A percentile compares a stretch with the other conserved stretches of the same genome.
Evolutionary conservation across 768 basidiomycete genomes (phyloP).

Genomic region (Sporobolomyces phaffii): DNA sequence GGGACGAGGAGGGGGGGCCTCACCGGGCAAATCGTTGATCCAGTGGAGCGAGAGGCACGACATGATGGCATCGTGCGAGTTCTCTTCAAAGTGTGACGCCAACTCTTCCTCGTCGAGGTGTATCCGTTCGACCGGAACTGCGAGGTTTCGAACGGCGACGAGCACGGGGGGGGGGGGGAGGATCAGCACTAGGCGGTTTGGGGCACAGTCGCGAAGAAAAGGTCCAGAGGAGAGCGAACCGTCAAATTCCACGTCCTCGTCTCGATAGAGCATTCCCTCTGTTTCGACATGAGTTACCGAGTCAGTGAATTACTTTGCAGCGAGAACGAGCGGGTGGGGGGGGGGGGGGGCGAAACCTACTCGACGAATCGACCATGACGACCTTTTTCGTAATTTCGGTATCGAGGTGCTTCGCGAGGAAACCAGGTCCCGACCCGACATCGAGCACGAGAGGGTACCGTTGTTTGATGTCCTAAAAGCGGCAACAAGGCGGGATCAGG

Average conservation of each 20-base stretch:
- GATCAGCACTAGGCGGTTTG: no score
- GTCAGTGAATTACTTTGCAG: not conserved
- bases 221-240: slow-evolving; percentile 50
- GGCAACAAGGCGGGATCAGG: not conserved
- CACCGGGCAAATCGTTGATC: slow-evolving; percentile 95
- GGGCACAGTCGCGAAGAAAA: not conserved
- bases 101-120: slow-evolving; percentile 79
- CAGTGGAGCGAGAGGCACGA: slow-evolving; percentile 90
- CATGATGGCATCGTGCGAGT: slow-evolving; percentile 84
- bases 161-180: no score
- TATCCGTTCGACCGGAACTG: slow-evolving; percentile 72
- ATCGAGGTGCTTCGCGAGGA: slow-evolving; percentile 78
- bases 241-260: slow-evolving; percentile 71
- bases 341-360: no score
- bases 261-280: slow-evolving; percentile 70
- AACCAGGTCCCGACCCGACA: slow-evolving; percentile 83
- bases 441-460: slow-evolving; percentile 75
- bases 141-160: no score
- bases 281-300: slow-evolving; percentile 8
- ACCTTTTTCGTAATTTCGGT: slow-evolving; percentile 62
- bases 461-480: slow-evolving; percentile 75
- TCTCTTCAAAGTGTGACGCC: slow-evolving; percentile 57
- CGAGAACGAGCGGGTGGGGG: not conserved
- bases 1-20: not conserved
- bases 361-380: slow-evolving; percentile 78